Conservation (phyloP, 306 rosid species). For the Vigna reflexopilosa region DNA sequence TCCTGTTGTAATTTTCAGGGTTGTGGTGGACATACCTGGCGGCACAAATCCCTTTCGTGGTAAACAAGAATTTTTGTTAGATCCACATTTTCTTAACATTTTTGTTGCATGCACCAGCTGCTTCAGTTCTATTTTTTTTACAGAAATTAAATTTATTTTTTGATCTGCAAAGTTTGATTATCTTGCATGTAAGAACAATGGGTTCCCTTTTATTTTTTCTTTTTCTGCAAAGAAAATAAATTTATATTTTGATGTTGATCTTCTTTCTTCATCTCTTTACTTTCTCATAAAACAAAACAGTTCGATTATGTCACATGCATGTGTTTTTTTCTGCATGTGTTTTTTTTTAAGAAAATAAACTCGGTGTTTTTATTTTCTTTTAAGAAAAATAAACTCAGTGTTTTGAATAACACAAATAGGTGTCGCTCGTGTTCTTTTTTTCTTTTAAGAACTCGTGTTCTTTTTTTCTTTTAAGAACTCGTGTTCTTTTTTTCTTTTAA, state of each 20-base stretch:
- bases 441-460: no score
- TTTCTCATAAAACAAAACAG: no score
- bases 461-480: no score
- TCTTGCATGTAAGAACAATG: background rate
- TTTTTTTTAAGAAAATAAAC: no score
- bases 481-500: no score
- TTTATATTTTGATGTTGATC: background rate
- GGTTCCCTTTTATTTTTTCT: background rate
- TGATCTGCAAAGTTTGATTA: background rate
- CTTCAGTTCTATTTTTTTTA: background rate
- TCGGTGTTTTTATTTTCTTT: no score
- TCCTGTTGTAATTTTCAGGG: conserved; percentile 49
- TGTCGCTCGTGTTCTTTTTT: no score
- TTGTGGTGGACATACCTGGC: conserved; percentile 83
- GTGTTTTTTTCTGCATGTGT: no score
- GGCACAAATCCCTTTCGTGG: conserved; percentile 74
- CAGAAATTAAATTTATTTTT: background rate
- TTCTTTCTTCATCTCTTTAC: no score
- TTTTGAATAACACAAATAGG: no score
- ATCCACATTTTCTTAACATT: background rate
- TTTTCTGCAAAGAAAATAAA: background rate
- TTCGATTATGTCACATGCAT: no score
- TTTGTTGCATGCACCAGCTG: conserved; percentile 20
- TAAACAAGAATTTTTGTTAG: conserved; percentile 13
- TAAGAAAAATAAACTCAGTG: no score